Conservation (phyloP, 1,284 basidiomycete genomes). For the Sparassis latifolia region DNA sequence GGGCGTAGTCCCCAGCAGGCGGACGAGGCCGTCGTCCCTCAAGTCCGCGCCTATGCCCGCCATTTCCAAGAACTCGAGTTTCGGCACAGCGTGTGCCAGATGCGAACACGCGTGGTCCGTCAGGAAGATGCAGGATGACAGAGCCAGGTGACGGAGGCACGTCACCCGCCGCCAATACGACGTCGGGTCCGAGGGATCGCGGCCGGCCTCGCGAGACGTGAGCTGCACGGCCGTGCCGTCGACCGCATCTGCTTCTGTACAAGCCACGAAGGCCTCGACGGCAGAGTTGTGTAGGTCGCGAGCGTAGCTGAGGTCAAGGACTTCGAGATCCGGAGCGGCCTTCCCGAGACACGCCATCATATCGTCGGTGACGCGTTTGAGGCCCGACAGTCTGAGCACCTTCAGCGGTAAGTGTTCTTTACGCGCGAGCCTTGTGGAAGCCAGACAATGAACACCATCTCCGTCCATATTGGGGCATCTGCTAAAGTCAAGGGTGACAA, state of each 20-base stretch:
- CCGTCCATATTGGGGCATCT: conserved; percentile 69
- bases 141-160: conserved; percentile 66
- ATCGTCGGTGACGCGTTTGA: conserved; percentile 53
- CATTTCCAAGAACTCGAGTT: conserved; percentile 77
- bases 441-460: conserved; percentile 46
- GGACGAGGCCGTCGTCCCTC: conserved; percentile 66
- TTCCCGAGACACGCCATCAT: conserved; percentile 57
- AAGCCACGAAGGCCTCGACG: conserved; percentile 65
- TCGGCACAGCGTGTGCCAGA: conserved; percentile 67
- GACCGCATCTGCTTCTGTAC: conserved; percentile 30
- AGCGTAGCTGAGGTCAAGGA: conserved; percentile 78
- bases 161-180: conserved; percentile 62
- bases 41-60: conserved; percentile 69
- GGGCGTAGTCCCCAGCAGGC: conserved; percentile 66
- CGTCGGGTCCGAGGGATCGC: conserved; percentile 43
- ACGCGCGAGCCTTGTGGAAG: conserved; percentile 34
- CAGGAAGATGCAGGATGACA: conserved; percentile 72
- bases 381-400: conserved; percentile 58
- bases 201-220: conserved; percentile 57
- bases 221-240: conserved; percentile 39
- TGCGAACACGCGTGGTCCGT: conserved; percentile 71
- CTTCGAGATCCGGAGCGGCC: conserved; percentile 66
- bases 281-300: conserved; percentile 68
- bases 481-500: conserved; percentile 66
- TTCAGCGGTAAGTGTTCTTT: conserved; percentile 43